phyloP scores from a whole-genome alignment of 371 early-diverging fungal genomes.

The Syncephalastrum sp. region DNA sequence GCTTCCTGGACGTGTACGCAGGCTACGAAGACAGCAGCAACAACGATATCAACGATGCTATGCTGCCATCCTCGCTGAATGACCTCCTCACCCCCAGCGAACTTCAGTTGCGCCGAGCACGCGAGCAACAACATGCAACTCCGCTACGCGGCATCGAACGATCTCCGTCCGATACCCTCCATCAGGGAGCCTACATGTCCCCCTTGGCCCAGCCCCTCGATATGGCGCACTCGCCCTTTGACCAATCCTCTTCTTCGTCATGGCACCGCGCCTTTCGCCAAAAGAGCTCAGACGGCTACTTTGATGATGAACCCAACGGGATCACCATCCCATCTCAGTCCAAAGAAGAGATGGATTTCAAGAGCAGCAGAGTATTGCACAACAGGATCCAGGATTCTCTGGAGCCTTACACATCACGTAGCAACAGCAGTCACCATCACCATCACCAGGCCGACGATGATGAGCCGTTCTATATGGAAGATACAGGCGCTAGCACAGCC shows the following conservation, averaged over 20 bases:
- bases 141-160: constrained; percentile 14
- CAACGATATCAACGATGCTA: constrained; percentile 40
- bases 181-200: constrained; percentile 2
- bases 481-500: constrained; percentile 12
- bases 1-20: constrained; percentile 15
- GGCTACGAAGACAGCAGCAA: constrained; percentile 16
- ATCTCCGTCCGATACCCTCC: constrained; percentile 16
- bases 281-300: background rate
- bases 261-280: constrained; percentile 3
- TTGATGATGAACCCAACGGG: constrained; percentile 1
- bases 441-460: constrained; percentile 35
- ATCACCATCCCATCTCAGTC: constrained; percentile 18
- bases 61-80: constrained; percentile 52
- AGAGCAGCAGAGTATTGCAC: too few species aligned
- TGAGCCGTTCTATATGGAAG: constrained; percentile 45
- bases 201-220: constrained; percentile 7
- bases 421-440: constrained; percentile 30
- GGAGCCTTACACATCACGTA: too few species aligned
- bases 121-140: constrained; percentile 23
- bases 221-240: constrained; percentile 13
- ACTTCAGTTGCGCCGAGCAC: constrained; percentile 36
- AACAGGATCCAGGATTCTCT: too few species aligned
- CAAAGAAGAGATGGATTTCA: too few species aligned
- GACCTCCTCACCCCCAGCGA: constrained; percentile 53
- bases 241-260: background rate